Conservation (phyloP, 2,329 filamentous ascomycete genomes). For the Colletotrichum musicola region DNA sequence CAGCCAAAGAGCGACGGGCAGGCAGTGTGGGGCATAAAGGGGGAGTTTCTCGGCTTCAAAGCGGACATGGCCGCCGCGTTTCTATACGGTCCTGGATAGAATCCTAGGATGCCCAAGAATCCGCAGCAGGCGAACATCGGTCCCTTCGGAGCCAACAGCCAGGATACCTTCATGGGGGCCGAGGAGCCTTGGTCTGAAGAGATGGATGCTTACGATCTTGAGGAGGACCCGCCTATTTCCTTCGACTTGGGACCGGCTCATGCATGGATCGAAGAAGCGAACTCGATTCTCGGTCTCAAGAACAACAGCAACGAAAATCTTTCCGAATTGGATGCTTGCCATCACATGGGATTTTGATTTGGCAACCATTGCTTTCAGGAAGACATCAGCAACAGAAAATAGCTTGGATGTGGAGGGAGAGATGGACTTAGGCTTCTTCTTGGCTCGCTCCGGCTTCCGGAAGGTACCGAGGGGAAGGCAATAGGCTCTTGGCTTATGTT, state of each 20-base stretch:
- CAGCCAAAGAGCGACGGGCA: background rate
- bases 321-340: background rate
- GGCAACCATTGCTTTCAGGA: background rate
- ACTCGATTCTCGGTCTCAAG: constrained; percentile 7
- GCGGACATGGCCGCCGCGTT: constrained; percentile 7
- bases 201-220: background rate
- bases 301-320: background rate
- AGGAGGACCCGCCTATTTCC: background rate
- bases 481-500: too few relatives aligned
- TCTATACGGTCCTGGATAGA: constrained; percentile 24
- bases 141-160: background rate
- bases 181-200: background rate
- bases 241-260: constrained; percentile 1
- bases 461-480: too few relatives aligned
- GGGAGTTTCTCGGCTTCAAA: constrained; percentile 27
- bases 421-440: too few relatives aligned
- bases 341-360: background rate
- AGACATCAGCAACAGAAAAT: too few relatives aligned
- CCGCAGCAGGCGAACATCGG: background rate
- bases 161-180: constrained; percentile 24
- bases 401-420: too few relatives aligned
- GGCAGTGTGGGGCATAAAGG: constrained; percentile 15
- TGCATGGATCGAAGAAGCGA: constrained; percentile 24
- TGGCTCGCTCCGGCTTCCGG: too few relatives aligned
- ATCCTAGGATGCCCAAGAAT: constrained; percentile 3